Evolutionary conservation across 495 filamentous ascomycete genomes (phyloP).

Genomic region (Bathelium albidoporum): DNA sequence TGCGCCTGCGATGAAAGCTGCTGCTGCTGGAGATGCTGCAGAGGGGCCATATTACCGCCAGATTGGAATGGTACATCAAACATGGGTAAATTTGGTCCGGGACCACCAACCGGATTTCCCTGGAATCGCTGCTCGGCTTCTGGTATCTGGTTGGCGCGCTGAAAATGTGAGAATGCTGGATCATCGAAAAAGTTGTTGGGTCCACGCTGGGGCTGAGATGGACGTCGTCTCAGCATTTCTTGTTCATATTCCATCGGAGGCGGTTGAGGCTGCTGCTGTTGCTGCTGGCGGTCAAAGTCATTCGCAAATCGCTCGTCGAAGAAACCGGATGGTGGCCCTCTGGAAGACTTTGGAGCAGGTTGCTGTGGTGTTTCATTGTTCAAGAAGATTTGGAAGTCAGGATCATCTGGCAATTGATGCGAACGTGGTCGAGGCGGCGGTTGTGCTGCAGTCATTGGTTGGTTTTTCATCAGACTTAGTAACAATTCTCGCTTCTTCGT

Average conservation of each 20-base stretch:
- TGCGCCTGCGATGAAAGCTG: neutral
- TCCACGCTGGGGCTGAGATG: neutral
- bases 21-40: neutral
- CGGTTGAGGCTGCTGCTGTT: conserved; percentile 1
- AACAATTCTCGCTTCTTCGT: neutral
- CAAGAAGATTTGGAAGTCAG: neutral
- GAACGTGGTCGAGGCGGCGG: neutral
- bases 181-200: conserved; percentile 1
- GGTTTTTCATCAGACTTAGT: neutral
- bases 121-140: neutral
- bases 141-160: neutral
- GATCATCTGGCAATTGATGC: neutral
- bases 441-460: neutral
- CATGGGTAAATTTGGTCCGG: neutral
- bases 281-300: neutral
- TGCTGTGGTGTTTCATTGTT: neutral
- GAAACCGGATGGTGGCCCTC: neutral
- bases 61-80: neutral
- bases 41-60: neutral
- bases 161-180: neutral
- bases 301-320: conserved; percentile 2
- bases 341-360: conserved; percentile 1
- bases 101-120: neutral
- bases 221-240: neutral
- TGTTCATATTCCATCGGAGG: neutral